Percentiles rank a stretch among this genome's conserved stretches.
Conservation (phyloP, 2,329 filamentous ascomycete species). For the Fusarium sp. region DNA sequence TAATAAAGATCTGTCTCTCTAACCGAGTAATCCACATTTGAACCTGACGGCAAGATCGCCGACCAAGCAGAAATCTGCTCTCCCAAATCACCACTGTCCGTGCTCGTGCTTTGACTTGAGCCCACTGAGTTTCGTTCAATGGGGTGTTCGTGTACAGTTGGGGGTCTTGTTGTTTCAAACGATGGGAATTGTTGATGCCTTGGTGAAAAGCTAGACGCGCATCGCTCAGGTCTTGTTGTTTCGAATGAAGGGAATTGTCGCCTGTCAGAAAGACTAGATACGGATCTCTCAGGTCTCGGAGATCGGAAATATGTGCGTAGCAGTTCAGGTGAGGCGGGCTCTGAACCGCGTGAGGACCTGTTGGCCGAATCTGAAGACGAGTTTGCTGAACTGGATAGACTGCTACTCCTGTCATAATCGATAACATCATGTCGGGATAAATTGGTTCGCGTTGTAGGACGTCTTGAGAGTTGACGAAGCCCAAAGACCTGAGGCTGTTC, state of each 20-base stretch:
- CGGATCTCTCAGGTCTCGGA: constrained; percentile 24
- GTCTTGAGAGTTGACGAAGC: constrained; percentile 49
- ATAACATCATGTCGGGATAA: constrained; percentile 16
- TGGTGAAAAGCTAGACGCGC: background rate
- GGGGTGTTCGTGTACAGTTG: constrained; percentile 2
- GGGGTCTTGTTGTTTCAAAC: constrained; percentile 1
- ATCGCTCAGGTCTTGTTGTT: background rate
- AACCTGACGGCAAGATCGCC: constrained; percentile 28
- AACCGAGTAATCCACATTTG: constrained; percentile 54
- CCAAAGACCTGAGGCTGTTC: constrained; percentile 43
- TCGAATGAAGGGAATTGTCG: constrained; percentile 14
- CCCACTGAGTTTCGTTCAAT: background rate
- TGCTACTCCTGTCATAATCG: constrained; percentile 11
- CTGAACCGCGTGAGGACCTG: constrained; percentile 18
- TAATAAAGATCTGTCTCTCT: constrained; percentile 56
- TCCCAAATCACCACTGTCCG: background rate
- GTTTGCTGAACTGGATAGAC: constrained; percentile 5
- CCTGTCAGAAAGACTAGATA: constrained; percentile 2
- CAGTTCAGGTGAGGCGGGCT: constrained; percentile 9
- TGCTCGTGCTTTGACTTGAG: constrained; percentile 10
- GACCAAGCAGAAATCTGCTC: constrained; percentile 15
- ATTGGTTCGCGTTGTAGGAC: constrained; percentile 41
- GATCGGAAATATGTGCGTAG: constrained; percentile 45
- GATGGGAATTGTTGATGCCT: constrained; percentile 6
- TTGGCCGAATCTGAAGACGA: constrained; percentile 4